Percentiles rank a stretch among this genome's conserved stretches.
Evolutionary conservation across 139 green algal genomes (phyloP).

Genomic region (Closterium sp.): DNA sequence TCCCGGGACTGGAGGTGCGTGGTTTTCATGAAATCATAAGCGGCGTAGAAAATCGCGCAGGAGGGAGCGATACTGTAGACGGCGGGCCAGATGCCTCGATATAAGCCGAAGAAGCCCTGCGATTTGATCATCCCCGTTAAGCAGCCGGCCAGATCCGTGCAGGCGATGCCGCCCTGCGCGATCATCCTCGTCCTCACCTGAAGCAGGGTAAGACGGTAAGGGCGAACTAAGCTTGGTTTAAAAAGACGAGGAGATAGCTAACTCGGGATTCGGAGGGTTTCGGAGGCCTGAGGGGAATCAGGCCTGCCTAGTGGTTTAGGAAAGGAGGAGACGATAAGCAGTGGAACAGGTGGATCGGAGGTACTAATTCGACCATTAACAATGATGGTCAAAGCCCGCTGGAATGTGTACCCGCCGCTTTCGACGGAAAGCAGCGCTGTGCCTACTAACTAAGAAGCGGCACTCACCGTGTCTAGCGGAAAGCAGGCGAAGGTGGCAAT

Average conservation of each 20-base stretch:
- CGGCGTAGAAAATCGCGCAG: conserved; percentile 79
- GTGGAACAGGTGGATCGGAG: no score
- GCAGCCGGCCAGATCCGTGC: conserved; percentile 57
- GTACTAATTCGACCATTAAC: no score
- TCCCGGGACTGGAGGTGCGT: conserved; percentile 1
- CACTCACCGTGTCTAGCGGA: conserved; percentile 71
- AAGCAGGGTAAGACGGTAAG: neutral
- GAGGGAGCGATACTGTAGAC: conserved; percentile 73
- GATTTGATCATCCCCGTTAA: conserved; percentile 58
- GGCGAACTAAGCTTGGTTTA: neutral
- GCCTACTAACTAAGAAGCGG: neutral
- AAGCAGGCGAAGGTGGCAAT: conserved; percentile 74
- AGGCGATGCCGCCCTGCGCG: conserved; percentile 27
- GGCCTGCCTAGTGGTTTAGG: neutral
- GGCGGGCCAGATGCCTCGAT: conserved; percentile 68
- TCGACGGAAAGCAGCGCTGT: neutral
- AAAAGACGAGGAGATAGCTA: conserved; percentile 3
- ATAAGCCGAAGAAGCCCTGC: conserved; percentile 68
- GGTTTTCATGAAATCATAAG: conserved; percentile 75
- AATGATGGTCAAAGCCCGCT: no score
- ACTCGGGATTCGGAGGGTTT: neutral
- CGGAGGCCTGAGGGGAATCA: neutral
- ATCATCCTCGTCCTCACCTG: conserved; percentile 45
- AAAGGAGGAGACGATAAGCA: neutral
- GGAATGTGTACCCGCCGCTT: neutral